Conservation (phyloP, 2,329 filamentous ascomycete genomes). For the Alternaria triticina region DNA sequence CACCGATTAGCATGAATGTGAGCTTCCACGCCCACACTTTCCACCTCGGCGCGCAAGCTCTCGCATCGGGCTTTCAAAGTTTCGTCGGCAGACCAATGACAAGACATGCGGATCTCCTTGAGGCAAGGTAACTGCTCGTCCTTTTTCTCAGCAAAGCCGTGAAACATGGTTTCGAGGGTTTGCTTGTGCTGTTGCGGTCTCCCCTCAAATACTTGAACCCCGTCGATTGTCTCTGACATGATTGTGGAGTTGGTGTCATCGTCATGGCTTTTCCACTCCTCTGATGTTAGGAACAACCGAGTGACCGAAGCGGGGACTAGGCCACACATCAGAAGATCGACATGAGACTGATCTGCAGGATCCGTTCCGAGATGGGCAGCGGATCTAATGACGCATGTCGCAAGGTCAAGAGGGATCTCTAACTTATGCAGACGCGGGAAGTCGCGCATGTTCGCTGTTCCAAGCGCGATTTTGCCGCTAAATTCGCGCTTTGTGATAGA, state of each 20-base stretch:
- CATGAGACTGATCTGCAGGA: constrained; percentile 13
- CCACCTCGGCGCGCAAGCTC: neutral
- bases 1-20: constrained; percentile 9
- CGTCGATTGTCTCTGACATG: constrained; percentile 2
- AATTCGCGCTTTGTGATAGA: constrained; percentile 19
- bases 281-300: constrained; percentile 17
- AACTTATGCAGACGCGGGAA: constrained; percentile 12
- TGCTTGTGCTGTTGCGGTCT: constrained; percentile 18
- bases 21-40: constrained; percentile 7
- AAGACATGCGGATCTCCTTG: neutral
- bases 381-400: neutral
- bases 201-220: constrained; percentile 15
- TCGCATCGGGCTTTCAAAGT: neutral
- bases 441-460: constrained; percentile 14
- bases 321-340: constrained; percentile 17
- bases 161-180: constrained; percentile 20
- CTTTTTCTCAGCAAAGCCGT: constrained; percentile 13
- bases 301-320: constrained; percentile 20
- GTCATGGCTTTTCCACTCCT: neutral
- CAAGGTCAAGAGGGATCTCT: neutral
- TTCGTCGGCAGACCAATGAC: neutral
- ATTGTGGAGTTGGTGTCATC: neutral
- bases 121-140: neutral
- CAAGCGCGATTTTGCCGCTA: constrained; percentile 17
- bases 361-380: neutral